phyloP scores from a whole-genome alignment of 129 eudicot genomes.

The Escallonia rubra region DNA sequence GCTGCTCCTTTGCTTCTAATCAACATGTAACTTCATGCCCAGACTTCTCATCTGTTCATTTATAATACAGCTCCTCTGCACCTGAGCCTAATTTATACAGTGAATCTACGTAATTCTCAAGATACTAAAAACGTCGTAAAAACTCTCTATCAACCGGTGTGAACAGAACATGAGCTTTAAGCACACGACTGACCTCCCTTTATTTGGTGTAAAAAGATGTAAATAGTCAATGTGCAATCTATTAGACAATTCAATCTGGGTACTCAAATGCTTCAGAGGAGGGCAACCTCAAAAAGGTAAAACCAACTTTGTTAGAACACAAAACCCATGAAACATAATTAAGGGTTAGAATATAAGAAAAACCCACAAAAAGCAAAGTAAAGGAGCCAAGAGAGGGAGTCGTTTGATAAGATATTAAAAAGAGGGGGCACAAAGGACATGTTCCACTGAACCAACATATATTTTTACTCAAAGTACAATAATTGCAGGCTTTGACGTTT shows the following conservation, averaged over 20 bases:
- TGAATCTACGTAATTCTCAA: no score
- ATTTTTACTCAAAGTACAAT: slow-evolving; percentile 29
- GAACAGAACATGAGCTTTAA: no score
- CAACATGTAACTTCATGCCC: no score
- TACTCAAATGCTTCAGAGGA: slow-evolving; percentile 27
- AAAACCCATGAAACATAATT: not conserved
- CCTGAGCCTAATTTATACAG: no score
- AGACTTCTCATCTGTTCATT: no score
- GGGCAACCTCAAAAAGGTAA: slow-evolving; percentile 35
- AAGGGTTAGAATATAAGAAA: slow-evolving; percentile 3
- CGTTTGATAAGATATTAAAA: not conserved
- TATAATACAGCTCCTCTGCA: no score
- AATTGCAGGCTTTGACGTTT: slow-evolving; percentile 59
- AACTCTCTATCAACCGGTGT: no score
- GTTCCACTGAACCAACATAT: slow-evolving; percentile 28
- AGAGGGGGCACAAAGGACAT: slow-evolving; percentile 6
- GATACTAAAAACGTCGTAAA: no score
- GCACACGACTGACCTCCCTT: not conserved
- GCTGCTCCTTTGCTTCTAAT: no score
- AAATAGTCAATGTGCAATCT: slow-evolving; percentile 19
- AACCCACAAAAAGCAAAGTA: not conserved
- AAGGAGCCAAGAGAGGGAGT: not conserved
- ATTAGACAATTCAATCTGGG: not conserved
- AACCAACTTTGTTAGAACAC: slow-evolving; percentile 14
- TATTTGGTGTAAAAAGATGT: slow-evolving; percentile 6